phyloP scores from a whole-genome alignment of 352 stramenopile genomes.

The Pythium pyrilobum region DNA sequence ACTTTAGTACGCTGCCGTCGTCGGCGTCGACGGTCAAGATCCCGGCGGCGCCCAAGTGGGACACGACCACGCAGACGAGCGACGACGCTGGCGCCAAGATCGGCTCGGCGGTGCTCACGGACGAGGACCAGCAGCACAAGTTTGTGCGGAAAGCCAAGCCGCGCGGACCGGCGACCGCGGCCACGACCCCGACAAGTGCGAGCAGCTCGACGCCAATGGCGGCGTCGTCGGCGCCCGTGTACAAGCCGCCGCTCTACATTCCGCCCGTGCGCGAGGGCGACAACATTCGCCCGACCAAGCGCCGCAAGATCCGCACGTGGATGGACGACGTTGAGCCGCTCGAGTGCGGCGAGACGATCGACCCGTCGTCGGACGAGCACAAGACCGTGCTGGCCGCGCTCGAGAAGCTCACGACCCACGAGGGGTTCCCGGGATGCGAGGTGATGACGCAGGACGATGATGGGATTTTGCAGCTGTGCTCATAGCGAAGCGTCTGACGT shows the following conservation, averaged over 20 bases:
- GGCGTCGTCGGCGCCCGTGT: slow-evolving; percentile 26
- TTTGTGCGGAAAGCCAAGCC: slow-evolving; percentile 49
- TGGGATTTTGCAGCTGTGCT: too few species aligned
- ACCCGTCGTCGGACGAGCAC: slow-evolving; percentile 62
- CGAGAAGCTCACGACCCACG: slow-evolving; percentile 60
- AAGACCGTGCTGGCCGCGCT: slow-evolving; percentile 41
- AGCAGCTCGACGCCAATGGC: slow-evolving; percentile 19
- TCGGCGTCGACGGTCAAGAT: slow-evolving; percentile 38
- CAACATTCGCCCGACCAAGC: slow-evolving; percentile 51
- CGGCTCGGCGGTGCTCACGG: slow-evolving; percentile 59
- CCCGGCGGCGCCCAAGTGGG: slow-evolving; percentile 61
- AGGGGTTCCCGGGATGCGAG: slow-evolving; percentile 83
- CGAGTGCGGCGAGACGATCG: slow-evolving; percentile 51
- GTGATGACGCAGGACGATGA: too few species aligned
- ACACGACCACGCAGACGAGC: slow-evolving; percentile 23
- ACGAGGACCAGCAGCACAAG: slow-evolving; percentile 49
- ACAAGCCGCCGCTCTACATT: slow-evolving; percentile 72
- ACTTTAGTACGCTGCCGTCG: slow-evolving; percentile 62
- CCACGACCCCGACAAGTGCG: slow-evolving; percentile 14
- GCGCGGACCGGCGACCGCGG: background rate
- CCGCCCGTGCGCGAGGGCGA: slow-evolving; percentile 49
- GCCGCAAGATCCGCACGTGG: slow-evolving; percentile 85
- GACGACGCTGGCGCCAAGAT: slow-evolving; percentile 41
- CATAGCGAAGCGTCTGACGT: too few species aligned
- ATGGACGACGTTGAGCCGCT: slow-evolving; percentile 72